Conservation (phyloP, 108 stramenopile species). For the Pelagomonas calceolata region DNA sequence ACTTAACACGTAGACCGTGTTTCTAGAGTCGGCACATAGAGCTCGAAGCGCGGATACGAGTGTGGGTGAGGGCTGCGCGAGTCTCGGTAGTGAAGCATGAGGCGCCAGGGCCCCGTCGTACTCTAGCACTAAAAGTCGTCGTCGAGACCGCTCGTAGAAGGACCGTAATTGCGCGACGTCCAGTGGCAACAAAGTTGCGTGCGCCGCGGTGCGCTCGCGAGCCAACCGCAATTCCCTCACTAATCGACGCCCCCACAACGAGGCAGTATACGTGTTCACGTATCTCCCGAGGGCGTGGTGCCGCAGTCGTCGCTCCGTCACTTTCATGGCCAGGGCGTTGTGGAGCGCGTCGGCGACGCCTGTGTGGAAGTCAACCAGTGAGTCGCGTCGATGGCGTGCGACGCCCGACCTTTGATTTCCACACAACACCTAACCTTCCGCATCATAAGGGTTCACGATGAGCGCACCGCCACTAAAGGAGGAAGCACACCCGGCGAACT, state of each 20-base stretch:
- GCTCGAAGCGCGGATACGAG: not conserved
- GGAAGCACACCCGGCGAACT: not conserved
- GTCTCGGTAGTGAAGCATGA: not conserved
- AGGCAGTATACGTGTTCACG: constrained; percentile 29
- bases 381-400: too few species aligned
- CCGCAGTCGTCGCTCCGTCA: constrained; percentile 16
- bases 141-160: constrained; percentile 18
- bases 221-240: constrained; percentile 24
- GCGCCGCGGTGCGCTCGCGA: constrained; percentile 17
- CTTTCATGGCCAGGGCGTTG: constrained; percentile 10
- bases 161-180: constrained; percentile 11
- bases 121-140: constrained; percentile 26
- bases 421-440: too few species aligned
- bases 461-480: not conserved
- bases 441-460: constrained; percentile 7
- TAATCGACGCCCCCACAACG: constrained; percentile 27
- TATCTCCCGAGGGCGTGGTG: constrained; percentile 34
- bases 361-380: too few species aligned
- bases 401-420: too few species aligned
- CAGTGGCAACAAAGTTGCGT: constrained; percentile 19
- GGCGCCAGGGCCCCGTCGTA: constrained; percentile 14
- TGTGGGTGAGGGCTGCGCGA: not conserved
- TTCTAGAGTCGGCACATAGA: not conserved
- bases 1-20: not conserved
- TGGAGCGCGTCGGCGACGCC: constrained; percentile 21